Evolutionary conservation across 805 yeast species (phyloP).

Genomic region (Candida mattraensis): DNA sequence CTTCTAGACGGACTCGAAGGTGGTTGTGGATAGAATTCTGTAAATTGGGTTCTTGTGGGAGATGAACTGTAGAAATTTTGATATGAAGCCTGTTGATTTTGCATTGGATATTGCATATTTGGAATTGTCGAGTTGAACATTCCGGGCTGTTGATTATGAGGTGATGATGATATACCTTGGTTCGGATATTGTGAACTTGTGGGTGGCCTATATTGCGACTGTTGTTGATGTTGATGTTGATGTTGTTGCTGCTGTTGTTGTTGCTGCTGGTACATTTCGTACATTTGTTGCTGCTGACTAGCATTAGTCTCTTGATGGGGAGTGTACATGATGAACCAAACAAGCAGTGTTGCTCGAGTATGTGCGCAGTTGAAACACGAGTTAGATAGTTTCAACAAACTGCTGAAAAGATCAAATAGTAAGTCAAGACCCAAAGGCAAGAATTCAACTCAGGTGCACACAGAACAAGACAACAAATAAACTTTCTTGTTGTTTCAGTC

Average conservation of each 20-base stretch:
- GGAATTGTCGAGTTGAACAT: slow-evolving; percentile 24
- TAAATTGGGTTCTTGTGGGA: slow-evolving; percentile 24
- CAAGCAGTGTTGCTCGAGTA: no score
- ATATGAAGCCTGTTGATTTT: slow-evolving; percentile 18
- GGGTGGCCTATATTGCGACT: slow-evolving; percentile 25
- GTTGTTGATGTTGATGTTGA: slow-evolving; percentile 35
- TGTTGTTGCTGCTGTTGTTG: slow-evolving; percentile 36
- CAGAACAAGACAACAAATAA: neutral
- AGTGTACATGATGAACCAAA: slow-evolving; percentile 8
- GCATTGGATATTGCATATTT: slow-evolving; percentile 27
- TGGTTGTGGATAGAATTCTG: slow-evolving; percentile 29
- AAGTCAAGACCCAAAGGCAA: no score
- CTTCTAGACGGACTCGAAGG: slow-evolving; percentile 37
- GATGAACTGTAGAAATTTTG: slow-evolving; percentile 24
- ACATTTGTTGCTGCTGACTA: slow-evolving; percentile 25
- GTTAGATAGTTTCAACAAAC: no score
- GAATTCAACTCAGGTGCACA: no score
- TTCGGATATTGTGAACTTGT: slow-evolving; percentile 5
- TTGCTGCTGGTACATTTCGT: slow-evolving; percentile 27
- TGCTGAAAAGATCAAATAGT: no score
- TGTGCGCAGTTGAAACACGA: no score
- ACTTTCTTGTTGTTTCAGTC: slow-evolving; percentile 1
- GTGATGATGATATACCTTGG: slow-evolving; percentile 8
- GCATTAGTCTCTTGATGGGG: slow-evolving; percentile 9
- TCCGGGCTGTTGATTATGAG: slow-evolving; percentile 17